Evolutionary conservation across 2,329 filamentous ascomycete genomes (phyloP), one percentile per base, ranked within the genome.

Genomic region (Diaporthe velutina): DNA sequence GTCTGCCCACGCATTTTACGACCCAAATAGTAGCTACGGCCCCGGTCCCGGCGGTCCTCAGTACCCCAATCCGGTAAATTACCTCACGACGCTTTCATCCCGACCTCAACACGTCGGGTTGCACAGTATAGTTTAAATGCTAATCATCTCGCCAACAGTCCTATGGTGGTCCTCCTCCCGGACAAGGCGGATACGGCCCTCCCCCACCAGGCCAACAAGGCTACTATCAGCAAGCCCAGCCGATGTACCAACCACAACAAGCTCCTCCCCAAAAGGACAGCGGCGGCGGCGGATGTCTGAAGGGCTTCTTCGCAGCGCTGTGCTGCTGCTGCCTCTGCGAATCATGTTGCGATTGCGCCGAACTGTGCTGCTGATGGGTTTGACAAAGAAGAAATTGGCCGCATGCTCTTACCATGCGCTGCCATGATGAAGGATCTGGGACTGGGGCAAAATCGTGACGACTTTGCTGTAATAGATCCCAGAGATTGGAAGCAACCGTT

Each of bases 291-390:
- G 84, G 84, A 72, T 88, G 86, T 77, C 80, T 88, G 57, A 82
- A 84, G 75, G 85, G 83, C 72, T 88, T 86, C 80, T 80, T 89
- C 15, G 87, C 86, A 33, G 82, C 84, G 22, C 77, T 87, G 40
- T 88, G 87, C 80, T 88, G 86, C 78, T 89, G 87, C 81, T 89
- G 86, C 77, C 82, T 87, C 70, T 85, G 84, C 76, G 87, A 88
- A 77, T 86, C 89, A 77, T 84, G 85, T 66, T 88, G 86, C 80
- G 87, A 89, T 77, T 86, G 85, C 77, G 87, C 86, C 76, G 81
- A 82, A 58, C 86, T 87, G 55, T 88, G 86, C 80, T 84, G 81
- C 78, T 83, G 64, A 68, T 68, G 3, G 33, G 9, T n/a, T 25
- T 30, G 4, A 28, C 64, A 4, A 22, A 40, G 15, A 22, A 40